Evolutionary conservation across 1,284 basidiomycete species (phyloP), one percentile per base, ranked within the genome.

Genomic region (Rhodotorula sp.): DNA sequence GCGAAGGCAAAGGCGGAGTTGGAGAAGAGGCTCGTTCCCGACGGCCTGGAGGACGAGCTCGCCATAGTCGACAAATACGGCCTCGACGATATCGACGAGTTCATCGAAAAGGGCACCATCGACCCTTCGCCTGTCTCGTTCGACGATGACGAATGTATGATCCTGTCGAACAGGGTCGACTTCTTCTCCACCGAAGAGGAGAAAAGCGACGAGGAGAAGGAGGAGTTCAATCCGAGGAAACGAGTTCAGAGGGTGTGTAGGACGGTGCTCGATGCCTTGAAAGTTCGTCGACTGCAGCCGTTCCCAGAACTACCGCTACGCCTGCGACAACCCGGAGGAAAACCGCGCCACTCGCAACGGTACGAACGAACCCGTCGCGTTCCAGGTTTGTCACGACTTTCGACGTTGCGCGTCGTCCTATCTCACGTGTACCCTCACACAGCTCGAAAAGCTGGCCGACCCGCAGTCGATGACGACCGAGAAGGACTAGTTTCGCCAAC

Each of bases 311-410:
- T 20, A 24, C 18, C 24, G 24, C 3, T 65, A 59, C 44, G 50
- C 34, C 1, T 59, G 50, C 48, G 53, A 65, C 40, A 34, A 61
- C n/a, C 54, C 54, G 28, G 51, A 20, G 7, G 31, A 26, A 4
- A 24, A 50, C 28, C 65, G 63, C 26, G 37, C 26, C 2, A 28
- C 24, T 4, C 58, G 34, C 22, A 40, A 56, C 15, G 73, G 73
- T 1, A 66, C 70, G 5, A 75, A 76, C 64, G 75, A 76, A 50
- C 9, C 44, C 30, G 54, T 63, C 6, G 75, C 73, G 1, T 34
- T 47, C 30, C 22, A 24, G 22, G 64, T 65, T 44, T 11, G 57
- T 28, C 13, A 8, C 40, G 1, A 2, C 26, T 10, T 28, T n/a
- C 37, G 3, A 16, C 22, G 2, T 2, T 2, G 9, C 18, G 4